Conservation (phyloP, 768 basidiomycete genomes). For the Infundibulicybe gibba region DNA sequence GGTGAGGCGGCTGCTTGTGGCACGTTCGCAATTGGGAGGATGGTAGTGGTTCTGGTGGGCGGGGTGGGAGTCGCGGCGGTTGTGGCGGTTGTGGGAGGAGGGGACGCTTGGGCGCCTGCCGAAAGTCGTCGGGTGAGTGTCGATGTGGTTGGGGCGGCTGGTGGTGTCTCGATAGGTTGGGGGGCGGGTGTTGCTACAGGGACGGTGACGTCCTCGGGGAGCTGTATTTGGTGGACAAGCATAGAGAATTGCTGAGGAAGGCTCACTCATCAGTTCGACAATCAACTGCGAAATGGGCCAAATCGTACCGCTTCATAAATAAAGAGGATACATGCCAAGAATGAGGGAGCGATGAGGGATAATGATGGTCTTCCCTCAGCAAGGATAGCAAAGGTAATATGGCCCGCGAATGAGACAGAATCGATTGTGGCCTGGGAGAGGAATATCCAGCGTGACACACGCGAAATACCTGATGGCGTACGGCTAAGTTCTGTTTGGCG, state of each 20-base stretch:
- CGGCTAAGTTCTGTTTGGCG: conserved; percentile 74
- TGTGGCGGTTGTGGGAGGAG: conserved; percentile 12
- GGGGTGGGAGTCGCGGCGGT: too few relatives aligned
- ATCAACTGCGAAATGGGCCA: neutral
- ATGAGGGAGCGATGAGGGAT: conserved; percentile 80
- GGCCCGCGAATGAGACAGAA: conserved; percentile 81
- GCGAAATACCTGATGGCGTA: conserved; percentile 74
- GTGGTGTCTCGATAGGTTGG: conserved; percentile 6
- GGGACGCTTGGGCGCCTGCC: conserved; percentile 11
- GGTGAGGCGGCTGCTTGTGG: conserved; percentile 17
- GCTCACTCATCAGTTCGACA: neutral
- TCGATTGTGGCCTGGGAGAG: conserved; percentile 77
- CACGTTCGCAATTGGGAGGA: conserved; percentile 7
- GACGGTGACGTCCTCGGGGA: conserved; percentile 54
- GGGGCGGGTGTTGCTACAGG: conserved; percentile 10
- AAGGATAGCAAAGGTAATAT: conserved; percentile 85
- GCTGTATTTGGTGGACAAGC: conserved; percentile 79
- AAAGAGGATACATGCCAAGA: conserved; percentile 76
- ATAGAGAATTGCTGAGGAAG: conserved; percentile 73
- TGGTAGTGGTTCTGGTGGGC: conserved; percentile 19
- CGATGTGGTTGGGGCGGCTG: conserved; percentile 10
- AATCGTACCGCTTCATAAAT: conserved; percentile 74
- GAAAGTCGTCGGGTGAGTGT: conserved; percentile 14
- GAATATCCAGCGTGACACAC: conserved; percentile 83
- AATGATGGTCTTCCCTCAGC: conserved; percentile 80